These are phyloP conservation scores for Talaromyces sp. DNA, from an alignment of 2,329 filamentous ascomycete genomes.

Conservation along the genomic window DNA sequence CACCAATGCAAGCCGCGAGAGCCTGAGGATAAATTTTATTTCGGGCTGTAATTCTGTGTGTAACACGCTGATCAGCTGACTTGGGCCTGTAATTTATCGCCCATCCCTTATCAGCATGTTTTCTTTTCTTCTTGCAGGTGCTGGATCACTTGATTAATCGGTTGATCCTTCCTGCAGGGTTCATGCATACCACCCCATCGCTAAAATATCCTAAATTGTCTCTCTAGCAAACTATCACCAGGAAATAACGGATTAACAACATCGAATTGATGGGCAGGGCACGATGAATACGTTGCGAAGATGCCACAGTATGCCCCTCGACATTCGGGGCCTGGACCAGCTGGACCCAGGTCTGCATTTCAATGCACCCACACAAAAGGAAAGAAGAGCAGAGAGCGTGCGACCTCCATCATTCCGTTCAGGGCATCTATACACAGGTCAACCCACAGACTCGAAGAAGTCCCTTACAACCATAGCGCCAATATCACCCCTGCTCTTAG, in stretches of 20 bases:
- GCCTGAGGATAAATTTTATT: neutral
- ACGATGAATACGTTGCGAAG: neutral
- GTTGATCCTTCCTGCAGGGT: neutral
- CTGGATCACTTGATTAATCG: neutral
- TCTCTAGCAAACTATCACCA: neutral
- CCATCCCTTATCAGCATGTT: neutral
- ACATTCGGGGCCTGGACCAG: neutral
- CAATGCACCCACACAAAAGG: neutral
- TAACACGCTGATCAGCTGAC: slow-evolving; percentile 5
- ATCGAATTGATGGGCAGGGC: neutral
- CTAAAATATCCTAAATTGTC: neutral
- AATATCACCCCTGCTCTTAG: neutral
- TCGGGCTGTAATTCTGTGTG: neutral
- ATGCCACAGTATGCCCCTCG: neutral
- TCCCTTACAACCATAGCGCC: neutral
- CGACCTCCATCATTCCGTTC: neutral
- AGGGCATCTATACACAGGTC: neutral
- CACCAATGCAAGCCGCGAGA: neutral
- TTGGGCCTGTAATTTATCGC: neutral
- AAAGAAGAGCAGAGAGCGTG: neutral
- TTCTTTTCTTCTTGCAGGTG: neutral
- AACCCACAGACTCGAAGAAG: neutral
- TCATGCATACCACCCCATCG: neutral
- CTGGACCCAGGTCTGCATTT: neutral
- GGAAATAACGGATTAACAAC: neutral